Conservation (phyloP, 306 rosid species). For the Mimosa pudica region DNA sequence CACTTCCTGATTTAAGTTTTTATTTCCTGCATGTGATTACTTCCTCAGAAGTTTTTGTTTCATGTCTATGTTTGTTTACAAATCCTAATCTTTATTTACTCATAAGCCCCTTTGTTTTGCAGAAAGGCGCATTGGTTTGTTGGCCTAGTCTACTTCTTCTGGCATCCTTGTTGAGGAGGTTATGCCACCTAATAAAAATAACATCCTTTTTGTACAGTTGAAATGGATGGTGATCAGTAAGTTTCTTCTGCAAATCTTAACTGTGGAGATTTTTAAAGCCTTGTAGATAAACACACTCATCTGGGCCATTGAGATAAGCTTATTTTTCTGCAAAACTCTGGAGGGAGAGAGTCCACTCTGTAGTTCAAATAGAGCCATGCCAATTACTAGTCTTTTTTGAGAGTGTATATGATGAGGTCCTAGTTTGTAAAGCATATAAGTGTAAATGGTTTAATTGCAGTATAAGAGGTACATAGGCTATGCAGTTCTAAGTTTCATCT, state of each 20-base stretch:
- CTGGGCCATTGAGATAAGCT: slow-evolving; percentile 42
- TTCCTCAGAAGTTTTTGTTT: background rate
- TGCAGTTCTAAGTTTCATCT: slow-evolving; percentile 34
- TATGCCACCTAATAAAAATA: slow-evolving; percentile 42
- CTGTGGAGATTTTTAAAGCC: slow-evolving; percentile 35
- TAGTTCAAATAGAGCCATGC: slow-evolving; percentile 40
- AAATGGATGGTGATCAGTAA: slow-evolving; percentile 53
- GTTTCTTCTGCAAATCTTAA: slow-evolving; percentile 37
- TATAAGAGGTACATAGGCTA: slow-evolving; percentile 36
- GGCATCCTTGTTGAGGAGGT: slow-evolving; percentile 37
- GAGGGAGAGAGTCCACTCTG: slow-evolving; percentile 40
- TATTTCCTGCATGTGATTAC: too few species aligned
- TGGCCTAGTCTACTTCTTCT: slow-evolving; percentile 55
- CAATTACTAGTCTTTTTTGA: slow-evolving; percentile 32
- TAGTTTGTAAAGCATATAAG: slow-evolving; percentile 50
- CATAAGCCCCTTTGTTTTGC: slow-evolving; percentile 38
- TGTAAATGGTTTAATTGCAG: slow-evolving; percentile 59
- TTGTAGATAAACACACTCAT: slow-evolving; percentile 65
- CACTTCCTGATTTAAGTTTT: too few species aligned
- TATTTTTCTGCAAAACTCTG: slow-evolving; percentile 39
- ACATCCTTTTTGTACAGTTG: slow-evolving; percentile 72
- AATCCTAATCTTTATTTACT: slow-evolving; percentile 24
- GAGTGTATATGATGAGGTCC: slow-evolving; percentile 44
- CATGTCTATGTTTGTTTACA: background rate
- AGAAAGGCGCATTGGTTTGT: slow-evolving; percentile 92